Conservation (phyloP, 495 filamentous ascomycete species). For the Penicillium waksmanii region DNA sequence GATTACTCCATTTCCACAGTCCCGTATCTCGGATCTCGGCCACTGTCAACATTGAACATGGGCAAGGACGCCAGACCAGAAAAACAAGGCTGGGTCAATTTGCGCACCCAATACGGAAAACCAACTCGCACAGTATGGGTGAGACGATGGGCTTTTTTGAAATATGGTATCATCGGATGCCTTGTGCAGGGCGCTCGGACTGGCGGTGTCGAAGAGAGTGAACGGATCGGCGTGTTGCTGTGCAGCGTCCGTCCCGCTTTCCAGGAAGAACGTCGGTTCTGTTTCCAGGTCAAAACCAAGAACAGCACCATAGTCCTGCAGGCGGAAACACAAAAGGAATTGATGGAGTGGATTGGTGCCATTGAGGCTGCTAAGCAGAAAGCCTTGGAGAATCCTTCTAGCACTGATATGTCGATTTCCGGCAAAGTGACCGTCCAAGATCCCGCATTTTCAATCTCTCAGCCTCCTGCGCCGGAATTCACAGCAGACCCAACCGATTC, state of each 20-base stretch:
- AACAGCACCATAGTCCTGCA: constrained; percentile 87
- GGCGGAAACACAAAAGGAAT: constrained; percentile 86
- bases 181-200: constrained; percentile 82
- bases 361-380: constrained; percentile 94
- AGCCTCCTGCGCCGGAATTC: constrained; percentile 86
- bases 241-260: constrained; percentile 90
- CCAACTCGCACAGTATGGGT: constrained; percentile 87
- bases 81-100: constrained; percentile 94
- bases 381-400: constrained; percentile 78
- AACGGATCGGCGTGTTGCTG: constrained; percentile 92
- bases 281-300: constrained; percentile 99
- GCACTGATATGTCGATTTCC: constrained; percentile 60
- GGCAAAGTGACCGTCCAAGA: constrained; percentile 63
- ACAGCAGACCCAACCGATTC: constrained; percentile 74
- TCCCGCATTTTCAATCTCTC: constrained; percentile 90
- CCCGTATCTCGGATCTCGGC: constrained; percentile 76
- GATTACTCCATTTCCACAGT: constrained; percentile 89
- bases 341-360: constrained; percentile 88
- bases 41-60: constrained; percentile 58
- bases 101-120: constrained; percentile 82
- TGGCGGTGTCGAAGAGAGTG: constrained; percentile 90
- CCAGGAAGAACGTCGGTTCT: constrained; percentile 91
- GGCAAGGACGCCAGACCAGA: constrained; percentile 54
- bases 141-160: constrained; percentile 91
- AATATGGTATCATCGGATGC: constrained; percentile 95